Evolutionary conservation across 1,284 basidiomycete species (phyloP).

Genomic region (Heterobasidion irregulare): DNA sequence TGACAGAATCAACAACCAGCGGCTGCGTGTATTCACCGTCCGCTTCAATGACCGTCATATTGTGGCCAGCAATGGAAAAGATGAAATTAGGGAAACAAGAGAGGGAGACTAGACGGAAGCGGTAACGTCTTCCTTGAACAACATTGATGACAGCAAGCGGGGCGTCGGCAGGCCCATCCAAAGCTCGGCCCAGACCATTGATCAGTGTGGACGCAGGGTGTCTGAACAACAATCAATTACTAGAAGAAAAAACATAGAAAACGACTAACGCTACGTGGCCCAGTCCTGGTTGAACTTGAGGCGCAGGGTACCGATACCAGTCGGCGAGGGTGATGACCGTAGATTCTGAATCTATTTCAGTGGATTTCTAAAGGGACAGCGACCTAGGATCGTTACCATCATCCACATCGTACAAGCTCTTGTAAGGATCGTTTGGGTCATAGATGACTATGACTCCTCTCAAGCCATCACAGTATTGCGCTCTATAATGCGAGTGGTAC

Average conservation of each 20-base stretch:
- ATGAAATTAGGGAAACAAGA: constrained; percentile 25
- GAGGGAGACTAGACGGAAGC: constrained; percentile 25
- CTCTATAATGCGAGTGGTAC: constrained; percentile 19
- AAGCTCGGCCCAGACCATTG: constrained; percentile 35
- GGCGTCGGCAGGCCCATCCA: constrained; percentile 10
- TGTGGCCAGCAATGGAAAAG: constrained; percentile 38
- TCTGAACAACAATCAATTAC: background rate
- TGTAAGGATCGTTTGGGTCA: constrained; percentile 31
- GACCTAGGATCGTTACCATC: constrained; percentile 19
- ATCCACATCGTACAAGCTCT: constrained; percentile 31
- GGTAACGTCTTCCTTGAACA: constrained; percentile 18
- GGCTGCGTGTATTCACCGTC: constrained; percentile 38
- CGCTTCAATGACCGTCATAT: constrained; percentile 41
- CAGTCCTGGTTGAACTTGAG: constrained; percentile 5
- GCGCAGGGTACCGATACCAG: constrained; percentile 13
- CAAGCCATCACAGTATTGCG: constrained; percentile 35
- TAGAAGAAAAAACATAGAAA: too few species aligned
- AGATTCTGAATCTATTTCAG: constrained; percentile 1
- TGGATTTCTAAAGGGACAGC: constrained; percentile 1
- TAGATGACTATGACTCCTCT: constrained; percentile 30
- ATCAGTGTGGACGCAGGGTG: constrained; percentile 32
- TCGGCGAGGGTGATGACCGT: constrained; percentile 13
- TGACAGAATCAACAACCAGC: constrained; percentile 28
- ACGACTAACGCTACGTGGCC: background rate
- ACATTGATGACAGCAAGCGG: constrained; percentile 24